These are phyloP conservation scores for Ricinus communis DNA, from an alignment of 345 rosid genomes.

Conservation along the genomic window DNA sequence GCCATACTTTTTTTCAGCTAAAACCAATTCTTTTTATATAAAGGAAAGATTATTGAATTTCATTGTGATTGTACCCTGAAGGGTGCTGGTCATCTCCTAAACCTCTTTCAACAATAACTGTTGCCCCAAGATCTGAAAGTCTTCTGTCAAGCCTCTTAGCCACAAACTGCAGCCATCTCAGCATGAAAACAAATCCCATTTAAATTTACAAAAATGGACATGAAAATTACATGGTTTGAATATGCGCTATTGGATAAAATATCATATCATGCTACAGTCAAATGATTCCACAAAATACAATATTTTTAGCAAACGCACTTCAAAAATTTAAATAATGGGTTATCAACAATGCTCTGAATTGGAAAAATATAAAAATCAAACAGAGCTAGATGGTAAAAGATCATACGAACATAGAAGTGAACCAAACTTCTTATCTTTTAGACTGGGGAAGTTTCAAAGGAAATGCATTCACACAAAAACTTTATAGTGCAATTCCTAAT, in stretches of 20 bases:
- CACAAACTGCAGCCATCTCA: conserved; percentile 69
- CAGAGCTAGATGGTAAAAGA: neutral
- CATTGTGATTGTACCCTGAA: conserved; percentile 68
- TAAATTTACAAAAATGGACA: neutral
- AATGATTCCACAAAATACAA: neutral
- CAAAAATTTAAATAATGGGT: neutral
- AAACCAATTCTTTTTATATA: neutral
- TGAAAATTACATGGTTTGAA: neutral
- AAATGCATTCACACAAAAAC: too few species aligned
- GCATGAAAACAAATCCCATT: conserved; percentile 3
- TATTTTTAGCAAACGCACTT: neutral
- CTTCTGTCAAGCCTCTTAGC: conserved; percentile 95
- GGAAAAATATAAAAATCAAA: neutral
- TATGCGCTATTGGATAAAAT: neutral
- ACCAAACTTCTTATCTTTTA: neutral
- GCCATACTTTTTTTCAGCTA: neutral
- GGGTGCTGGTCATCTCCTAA: conserved; percentile 97
- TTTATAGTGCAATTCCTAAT: too few species aligned
- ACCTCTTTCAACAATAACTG: conserved; percentile 66
- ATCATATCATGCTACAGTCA: neutral
- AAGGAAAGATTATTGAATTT: neutral
- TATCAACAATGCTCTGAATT: neutral
- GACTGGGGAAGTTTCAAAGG: neutral
- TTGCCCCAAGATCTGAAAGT: conserved; percentile 80
- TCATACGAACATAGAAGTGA: neutral